phyloP scores from a whole-genome alignment of 129 eudicot genomes.

The Pulicaria dysenterica region DNA sequence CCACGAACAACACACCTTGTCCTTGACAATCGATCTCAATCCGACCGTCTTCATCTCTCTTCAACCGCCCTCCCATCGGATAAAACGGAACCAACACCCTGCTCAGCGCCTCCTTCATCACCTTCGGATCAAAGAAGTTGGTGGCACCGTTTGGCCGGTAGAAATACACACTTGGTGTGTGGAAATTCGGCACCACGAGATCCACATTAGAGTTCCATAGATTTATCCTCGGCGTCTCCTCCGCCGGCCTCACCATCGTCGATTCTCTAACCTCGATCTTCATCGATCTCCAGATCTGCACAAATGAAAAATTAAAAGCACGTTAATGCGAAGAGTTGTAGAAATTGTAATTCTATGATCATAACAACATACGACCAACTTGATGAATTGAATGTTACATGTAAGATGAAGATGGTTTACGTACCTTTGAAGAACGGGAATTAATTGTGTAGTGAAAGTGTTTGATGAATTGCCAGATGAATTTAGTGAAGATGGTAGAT shows the following conservation, averaged over 20 bases:
- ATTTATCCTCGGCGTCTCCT: conserved; percentile 47
- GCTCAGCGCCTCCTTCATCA: conserved; percentile 63
- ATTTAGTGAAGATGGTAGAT: conserved; percentile 4
- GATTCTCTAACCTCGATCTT: conserved; percentile 59
- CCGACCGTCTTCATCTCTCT: conserved; percentile 71
- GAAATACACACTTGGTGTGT: conserved; percentile 70
- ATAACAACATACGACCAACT: not conserved
- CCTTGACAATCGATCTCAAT: conserved; percentile 81
- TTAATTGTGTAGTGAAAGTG: not conserved
- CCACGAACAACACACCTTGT: conserved; percentile 83
- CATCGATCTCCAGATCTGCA: conserved; percentile 30
- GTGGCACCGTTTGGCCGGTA: conserved; percentile 60
- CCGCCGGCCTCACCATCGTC: conserved; percentile 66
- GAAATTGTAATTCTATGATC: not conserved
- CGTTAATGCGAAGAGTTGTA: not conserved
- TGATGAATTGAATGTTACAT: not conserved
- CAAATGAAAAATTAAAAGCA: conserved; percentile 2
- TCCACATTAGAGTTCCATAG: conserved; percentile 80
- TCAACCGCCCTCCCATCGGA: conserved; percentile 82
- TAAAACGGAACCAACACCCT: conserved; percentile 72
- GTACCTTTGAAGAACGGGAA: conserved; percentile 23
- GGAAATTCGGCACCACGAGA: conserved; percentile 63
- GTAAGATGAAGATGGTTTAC: conserved; percentile 8
- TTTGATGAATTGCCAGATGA: conserved; percentile 19
- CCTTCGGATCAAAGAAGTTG: conserved; percentile 59